Conservation (phyloP, 306 rosid species). For the Arachis hypogaea region DNA sequence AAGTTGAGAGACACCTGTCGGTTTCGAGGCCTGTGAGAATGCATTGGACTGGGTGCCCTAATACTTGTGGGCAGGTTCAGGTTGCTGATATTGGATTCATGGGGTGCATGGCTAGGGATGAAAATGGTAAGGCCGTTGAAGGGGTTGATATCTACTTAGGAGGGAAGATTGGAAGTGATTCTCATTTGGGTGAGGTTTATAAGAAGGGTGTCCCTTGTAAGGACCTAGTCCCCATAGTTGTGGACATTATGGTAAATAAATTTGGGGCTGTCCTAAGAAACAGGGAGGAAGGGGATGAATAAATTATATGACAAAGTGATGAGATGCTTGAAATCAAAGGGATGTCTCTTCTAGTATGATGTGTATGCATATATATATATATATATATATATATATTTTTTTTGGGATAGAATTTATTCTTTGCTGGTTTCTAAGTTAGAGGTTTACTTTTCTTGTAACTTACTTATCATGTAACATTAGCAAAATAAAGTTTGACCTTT, state of each 20-base stretch:
- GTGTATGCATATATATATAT: neutral
- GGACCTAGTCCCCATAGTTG: constrained; percentile 83
- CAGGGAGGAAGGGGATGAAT: constrained; percentile 79
- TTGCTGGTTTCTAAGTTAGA: constrained; percentile 12
- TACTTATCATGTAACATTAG: neutral
- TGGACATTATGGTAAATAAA: constrained; percentile 66
- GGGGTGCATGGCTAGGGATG: constrained; percentile 97
- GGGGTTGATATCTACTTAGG: constrained; percentile 86
- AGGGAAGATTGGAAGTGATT: constrained; percentile 94
- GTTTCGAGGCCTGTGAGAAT: constrained; percentile 76
- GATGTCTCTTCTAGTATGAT: constrained; percentile 2
- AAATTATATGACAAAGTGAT: constrained; percentile 9
- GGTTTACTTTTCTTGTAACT: neutral
- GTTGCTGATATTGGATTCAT: constrained; percentile 98
- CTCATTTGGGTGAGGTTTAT: constrained; percentile 79
- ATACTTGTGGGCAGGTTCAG: constrained; percentile 90
- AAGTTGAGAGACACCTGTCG: constrained; percentile 71
- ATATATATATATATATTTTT: neutral
- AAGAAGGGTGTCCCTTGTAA: constrained; percentile 92
- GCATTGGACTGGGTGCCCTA: constrained; percentile 99
- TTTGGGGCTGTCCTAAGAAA: constrained; percentile 84
- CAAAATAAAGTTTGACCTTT: no score
- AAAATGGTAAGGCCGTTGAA: constrained; percentile 78
- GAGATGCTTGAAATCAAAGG: neutral
- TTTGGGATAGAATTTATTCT: neutral